These are phyloP conservation scores for Sporisorium scitamineum DNA, from an alignment of 1,284 basidiomycete genomes.

Conservation along the genomic window DNA sequence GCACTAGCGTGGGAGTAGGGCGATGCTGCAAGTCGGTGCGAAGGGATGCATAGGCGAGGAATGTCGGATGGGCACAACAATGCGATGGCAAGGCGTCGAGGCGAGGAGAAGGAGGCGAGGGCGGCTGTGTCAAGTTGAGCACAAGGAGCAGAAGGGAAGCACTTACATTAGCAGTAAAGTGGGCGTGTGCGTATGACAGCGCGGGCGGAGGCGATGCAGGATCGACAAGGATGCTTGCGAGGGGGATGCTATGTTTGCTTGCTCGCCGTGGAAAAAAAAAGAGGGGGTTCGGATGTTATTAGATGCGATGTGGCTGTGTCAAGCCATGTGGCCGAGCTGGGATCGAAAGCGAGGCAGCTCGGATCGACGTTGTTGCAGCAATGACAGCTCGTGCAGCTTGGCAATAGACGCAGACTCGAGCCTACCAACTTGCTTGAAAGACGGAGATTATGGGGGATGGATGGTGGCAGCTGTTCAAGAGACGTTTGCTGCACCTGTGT, in stretches of 20 bases:
- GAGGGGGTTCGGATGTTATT: conserved; percentile 1
- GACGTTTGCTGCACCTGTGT: neutral
- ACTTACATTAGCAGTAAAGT: neutral
- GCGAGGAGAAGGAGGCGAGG: neutral
- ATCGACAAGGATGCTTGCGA: neutral
- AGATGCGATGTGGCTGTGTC: conserved; percentile 36
- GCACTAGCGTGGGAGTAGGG: conserved; percentile 40
- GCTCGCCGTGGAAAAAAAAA: neutral
- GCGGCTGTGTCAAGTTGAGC: neutral
- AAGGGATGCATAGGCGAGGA: neutral
- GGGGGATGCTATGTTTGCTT: neutral
- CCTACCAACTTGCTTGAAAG: neutral
- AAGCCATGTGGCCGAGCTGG: conserved; percentile 41
- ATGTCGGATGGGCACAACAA: neutral
- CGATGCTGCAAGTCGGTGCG: conserved; percentile 24
- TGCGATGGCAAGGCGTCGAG: neutral
- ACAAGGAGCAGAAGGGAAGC: neutral
- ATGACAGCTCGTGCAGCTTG: neutral
- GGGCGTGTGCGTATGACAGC: conserved; percentile 1
- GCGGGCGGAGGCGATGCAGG: conserved; percentile 6
- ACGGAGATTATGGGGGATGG: neutral
- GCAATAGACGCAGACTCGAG: neutral
- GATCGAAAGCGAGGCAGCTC: conserved; percentile 36
- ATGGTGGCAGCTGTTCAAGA: conserved; percentile 6
- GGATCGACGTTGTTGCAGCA: conserved; percentile 46